A percentile compares a stretch with the other conserved stretches of the same genome.
Evolutionary conservation across 2,329 filamentous ascomycete species (phyloP).

Genomic region (Colletotrichum nymphaeae): DNA sequence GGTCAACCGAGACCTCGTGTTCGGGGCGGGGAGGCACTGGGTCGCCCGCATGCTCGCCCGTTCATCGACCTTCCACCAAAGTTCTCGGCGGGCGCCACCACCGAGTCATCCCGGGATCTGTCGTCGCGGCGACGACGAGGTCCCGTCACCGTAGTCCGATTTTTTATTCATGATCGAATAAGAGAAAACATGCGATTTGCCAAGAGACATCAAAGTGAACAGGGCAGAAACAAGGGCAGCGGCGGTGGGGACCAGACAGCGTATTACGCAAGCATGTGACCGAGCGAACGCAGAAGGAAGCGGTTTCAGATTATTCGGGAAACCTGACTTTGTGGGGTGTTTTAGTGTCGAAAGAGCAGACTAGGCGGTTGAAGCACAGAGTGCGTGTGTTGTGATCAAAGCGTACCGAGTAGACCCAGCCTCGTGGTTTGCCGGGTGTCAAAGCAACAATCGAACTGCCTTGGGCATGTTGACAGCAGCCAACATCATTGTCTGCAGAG

Average conservation of each 20-base stretch:
- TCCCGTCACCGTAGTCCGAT: neutral
- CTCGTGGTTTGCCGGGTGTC: neutral
- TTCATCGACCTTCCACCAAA: neutral
- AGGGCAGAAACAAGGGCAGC: neutral
- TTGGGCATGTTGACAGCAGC: constrained; percentile 11
- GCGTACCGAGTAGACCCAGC: constrained; percentile 5
- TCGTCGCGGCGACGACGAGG: neutral
- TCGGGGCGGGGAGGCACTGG: neutral
- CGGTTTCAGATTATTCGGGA: neutral
- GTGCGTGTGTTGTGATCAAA: constrained; percentile 7
- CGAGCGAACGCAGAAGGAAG: neutral
- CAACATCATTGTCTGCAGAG: neutral
- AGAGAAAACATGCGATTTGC: neutral
- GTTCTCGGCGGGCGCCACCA: neutral
- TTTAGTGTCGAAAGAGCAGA: neutral
- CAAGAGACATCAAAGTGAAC: neutral
- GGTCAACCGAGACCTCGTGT: neutral
- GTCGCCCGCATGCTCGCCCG: no score
- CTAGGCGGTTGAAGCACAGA: neutral
- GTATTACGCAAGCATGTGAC: neutral
- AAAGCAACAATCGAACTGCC: neutral
- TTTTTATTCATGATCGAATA: no score
- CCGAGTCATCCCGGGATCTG: neutral
- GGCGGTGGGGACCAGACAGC: neutral
- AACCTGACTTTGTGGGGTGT: neutral